Base-by-base conservation (phyloP, 148 eudicot species). In the Chenopodium formosanum region DNA sequence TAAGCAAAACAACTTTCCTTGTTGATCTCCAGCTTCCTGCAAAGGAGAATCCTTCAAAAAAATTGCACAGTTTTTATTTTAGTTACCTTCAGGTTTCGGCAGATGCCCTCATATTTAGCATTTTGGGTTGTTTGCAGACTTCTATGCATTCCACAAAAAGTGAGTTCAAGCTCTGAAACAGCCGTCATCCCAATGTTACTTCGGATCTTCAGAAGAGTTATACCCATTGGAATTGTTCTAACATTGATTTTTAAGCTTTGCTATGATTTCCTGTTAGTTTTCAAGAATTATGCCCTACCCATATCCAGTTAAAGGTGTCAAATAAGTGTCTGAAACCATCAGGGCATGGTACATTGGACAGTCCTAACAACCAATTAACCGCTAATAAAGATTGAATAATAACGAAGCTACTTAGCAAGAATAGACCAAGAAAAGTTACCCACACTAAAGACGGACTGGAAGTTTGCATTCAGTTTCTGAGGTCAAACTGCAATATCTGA, bases 61-160 rank as follows among this genome's bases (percentile, higher is more conserved):
- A 53, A 2, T 14, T 14, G 19, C 14, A 17, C 60, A 66, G 29
- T 52, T 70, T 64, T 81, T 60, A 17, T 70, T 74, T 22, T 79
- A 32, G 79, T 84, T 84, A 84, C 86, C 86, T 84, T 69, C n/a
- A 64, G 62, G 66, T n/a, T 62, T 76, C 58, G 63, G 86, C 74
- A 76, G 82, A 67, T 37, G 85, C 67, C 76, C 80, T 66, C 73
- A 64, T 22, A 27, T 60, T 77, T 68, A 56, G 76, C 79, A 79
- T 40, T 70, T 70, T 20, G 76, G 29, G 60, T 14, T 76, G 63
- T 79, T 83, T 23, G 79, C 68, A 79, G 63, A 76, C 65, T 47
- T 80, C 53, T 76, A 80, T 27, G 73, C 81, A 37, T 78, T 80
- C 50, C 23, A 65, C 65, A 80, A 44, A 46, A 53, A 29, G 63